Percentiles rank a stretch among this genome's conserved stretches.
phyloP scores from a whole-genome alignment of 495 filamentous ascomycete genomes.

The Aspergillus ostianus region DNA sequence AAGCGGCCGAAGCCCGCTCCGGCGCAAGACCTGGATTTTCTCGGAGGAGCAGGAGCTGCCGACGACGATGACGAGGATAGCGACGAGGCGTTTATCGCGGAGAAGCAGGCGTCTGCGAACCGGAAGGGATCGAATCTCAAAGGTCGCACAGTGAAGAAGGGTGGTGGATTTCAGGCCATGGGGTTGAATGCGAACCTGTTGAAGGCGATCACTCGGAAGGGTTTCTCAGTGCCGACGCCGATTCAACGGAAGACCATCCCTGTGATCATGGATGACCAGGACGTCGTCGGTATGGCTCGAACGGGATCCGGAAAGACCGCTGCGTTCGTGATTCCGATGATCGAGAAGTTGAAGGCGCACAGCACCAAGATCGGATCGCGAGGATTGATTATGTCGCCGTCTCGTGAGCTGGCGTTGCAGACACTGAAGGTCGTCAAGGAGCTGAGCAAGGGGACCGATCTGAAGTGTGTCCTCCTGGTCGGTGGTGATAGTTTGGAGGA shows the following conservation, averaged over 20 bases:
- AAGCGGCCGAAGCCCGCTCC: conserved; percentile 33
- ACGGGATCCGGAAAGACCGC: conserved; percentile 97
- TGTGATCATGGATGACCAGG: conserved; percentile 78
- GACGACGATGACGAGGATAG: conserved; percentile 60
- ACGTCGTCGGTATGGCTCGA: conserved; percentile 96
- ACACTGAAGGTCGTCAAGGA: conserved; percentile 96
- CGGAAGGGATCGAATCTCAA: conserved; percentile 79
- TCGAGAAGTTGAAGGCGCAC: conserved; percentile 89
- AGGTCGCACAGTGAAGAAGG: conserved; percentile 83
- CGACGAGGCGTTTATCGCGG: conserved; percentile 87
- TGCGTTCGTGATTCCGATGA: conserved; percentile 97
- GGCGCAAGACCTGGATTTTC: conserved; percentile 45
- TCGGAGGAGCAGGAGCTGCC: conserved; percentile 27
- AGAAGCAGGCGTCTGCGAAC: conserved; percentile 78
- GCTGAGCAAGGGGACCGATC: conserved; percentile 82
- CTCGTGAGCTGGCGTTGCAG: conserved; percentile 88
- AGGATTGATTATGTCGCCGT: conserved; percentile 85
- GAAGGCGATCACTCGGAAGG: conserved; percentile 87
- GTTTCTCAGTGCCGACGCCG: conserved; percentile 91
- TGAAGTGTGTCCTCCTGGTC: conserved; percentile 83
- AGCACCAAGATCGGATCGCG: conserved; percentile 80
- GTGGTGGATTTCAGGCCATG: conserved; percentile 96
- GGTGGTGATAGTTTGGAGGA: conserved; percentile 96
- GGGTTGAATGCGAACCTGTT: conserved; percentile 80
- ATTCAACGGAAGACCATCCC: conserved; percentile 98